These are phyloP conservation scores for Coniferiporia weirii DNA, from an alignment of 1,284 basidiomycete species.

Conservation along the genomic window DNA sequence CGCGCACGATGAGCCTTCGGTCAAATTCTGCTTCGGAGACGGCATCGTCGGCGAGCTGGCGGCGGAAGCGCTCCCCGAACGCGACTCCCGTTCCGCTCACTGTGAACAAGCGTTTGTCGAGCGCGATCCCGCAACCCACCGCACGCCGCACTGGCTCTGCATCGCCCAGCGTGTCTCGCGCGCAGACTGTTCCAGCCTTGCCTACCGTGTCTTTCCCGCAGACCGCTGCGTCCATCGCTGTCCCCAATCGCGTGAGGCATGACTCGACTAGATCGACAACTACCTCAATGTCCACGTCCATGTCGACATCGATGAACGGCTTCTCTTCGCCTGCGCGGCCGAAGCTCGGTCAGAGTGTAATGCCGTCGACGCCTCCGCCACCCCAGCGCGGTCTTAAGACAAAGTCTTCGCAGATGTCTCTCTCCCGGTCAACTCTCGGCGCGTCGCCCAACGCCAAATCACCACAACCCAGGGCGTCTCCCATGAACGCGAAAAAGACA, in stretches of 20 bases:
- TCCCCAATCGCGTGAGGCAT: not conserved
- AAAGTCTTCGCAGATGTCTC: slow-evolving; percentile 9
- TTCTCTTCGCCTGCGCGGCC: not conserved
- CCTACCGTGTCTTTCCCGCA: not conserved
- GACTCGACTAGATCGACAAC: not conserved
- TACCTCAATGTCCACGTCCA: slow-evolving; percentile 1
- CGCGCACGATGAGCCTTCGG: slow-evolving; percentile 4
- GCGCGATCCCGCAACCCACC: slow-evolving; percentile 18
- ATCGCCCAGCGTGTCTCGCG: not conserved
- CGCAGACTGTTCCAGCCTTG: not conserved
- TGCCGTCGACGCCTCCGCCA: slow-evolving; percentile 9
- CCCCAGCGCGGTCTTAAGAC: slow-evolving; percentile 1
- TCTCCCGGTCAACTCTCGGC: not conserved
- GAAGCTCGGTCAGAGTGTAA: not conserved
- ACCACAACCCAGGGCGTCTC: not conserved
- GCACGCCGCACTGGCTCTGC: slow-evolving; percentile 12
- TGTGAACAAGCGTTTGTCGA: slow-evolving; percentile 19
- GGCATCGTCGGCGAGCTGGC: not conserved
- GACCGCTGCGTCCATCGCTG: not conserved
- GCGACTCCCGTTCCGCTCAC: slow-evolving; percentile 22
- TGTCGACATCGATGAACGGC: not conserved
- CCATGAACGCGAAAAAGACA: slow-evolving; percentile 4
- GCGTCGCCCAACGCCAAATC: slow-evolving; percentile 3
- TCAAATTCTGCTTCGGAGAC: not conserved
- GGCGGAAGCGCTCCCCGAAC: slow-evolving; percentile 20